phyloP scores from a whole-genome alignment of 345 rosid genomes.

The Combretum micranthum region DNA sequence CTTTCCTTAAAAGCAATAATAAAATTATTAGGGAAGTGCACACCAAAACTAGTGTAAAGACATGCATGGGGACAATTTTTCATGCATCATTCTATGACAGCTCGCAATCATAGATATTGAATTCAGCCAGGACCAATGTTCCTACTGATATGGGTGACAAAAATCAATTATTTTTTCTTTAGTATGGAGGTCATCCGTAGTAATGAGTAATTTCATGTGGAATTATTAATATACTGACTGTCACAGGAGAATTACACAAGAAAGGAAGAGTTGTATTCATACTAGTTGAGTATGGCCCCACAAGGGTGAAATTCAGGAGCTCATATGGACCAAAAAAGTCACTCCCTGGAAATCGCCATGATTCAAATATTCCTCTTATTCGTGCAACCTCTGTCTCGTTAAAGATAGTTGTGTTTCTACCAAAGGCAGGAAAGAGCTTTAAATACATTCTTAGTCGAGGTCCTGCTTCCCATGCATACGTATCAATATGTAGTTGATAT shows the following conservation, averaged over 20 bases:
- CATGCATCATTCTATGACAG: no score
- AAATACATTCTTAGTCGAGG: conserved; percentile 56
- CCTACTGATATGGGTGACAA: no score
- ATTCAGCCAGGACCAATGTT: no score
- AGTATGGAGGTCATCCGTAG: no score
- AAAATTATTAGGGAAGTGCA: no score
- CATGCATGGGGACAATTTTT: no score
- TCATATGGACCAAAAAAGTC: conserved; percentile 84
- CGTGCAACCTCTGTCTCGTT: conserved; percentile 58
- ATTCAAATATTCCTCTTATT: conserved; percentile 39
- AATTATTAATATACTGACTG: neutral
- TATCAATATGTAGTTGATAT: conserved; percentile 58
- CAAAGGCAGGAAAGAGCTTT: conserved; percentile 44
- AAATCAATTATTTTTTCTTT: no score
- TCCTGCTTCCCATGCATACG: conserved; percentile 61
- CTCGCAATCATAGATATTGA: no score
- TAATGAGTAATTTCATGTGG: no score
- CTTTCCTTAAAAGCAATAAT: no score
- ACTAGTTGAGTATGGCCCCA: conserved; percentile 72
- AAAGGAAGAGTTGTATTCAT: conserved; percentile 13
- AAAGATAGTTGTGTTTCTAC: conserved; percentile 25
- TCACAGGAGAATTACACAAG: neutral
- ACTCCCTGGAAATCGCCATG: conserved; percentile 50
- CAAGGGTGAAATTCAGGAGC: conserved; percentile 82
- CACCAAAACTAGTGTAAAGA: no score